phyloP scores from a whole-genome alignment of 768 basidiomycete species.

The Russula olivacea region DNA sequence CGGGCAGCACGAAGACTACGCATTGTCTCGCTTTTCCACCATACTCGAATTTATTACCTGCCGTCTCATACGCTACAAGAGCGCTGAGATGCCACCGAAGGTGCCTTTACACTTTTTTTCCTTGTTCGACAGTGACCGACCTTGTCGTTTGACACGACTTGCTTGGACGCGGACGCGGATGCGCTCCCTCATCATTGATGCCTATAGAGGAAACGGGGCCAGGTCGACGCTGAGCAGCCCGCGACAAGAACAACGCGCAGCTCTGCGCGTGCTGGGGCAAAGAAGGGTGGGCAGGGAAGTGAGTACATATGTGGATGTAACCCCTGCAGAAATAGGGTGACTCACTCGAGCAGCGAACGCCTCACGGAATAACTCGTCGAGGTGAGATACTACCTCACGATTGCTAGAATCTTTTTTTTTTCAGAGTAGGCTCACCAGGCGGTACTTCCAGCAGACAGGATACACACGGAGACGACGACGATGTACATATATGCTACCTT shows the following conservation, averaged over 20 bases:
- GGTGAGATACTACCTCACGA: background rate
- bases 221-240: slow-evolving; percentile 31
- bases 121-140: background rate
- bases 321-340: background rate
- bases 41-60: slow-evolving; percentile 18
- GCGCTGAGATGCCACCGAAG: slow-evolving; percentile 23
- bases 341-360: background rate
- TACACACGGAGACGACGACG: background rate
- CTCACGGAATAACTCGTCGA: background rate
- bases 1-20: background rate
- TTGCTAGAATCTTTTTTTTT: background rate
- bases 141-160: background rate
- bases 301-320: slow-evolving; percentile 14
- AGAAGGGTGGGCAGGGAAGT: slow-evolving; percentile 28
- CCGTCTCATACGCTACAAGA: slow-evolving; percentile 5
- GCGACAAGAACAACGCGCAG: slow-evolving; percentile 44
- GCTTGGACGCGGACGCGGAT: background rate
- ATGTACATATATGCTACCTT: background rate
- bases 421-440: background rate
- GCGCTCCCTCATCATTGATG: background rate
- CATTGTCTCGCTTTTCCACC: slow-evolving; percentile 13
- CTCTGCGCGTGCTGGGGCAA: slow-evolving; percentile 35
- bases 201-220: slow-evolving; percentile 55
- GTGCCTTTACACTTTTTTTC: background rate
- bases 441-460: background rate